These are phyloP conservation scores for Darksidea phi DNA, from an alignment of 495 filamentous ascomycete species.

Conservation along the genomic window DNA sequence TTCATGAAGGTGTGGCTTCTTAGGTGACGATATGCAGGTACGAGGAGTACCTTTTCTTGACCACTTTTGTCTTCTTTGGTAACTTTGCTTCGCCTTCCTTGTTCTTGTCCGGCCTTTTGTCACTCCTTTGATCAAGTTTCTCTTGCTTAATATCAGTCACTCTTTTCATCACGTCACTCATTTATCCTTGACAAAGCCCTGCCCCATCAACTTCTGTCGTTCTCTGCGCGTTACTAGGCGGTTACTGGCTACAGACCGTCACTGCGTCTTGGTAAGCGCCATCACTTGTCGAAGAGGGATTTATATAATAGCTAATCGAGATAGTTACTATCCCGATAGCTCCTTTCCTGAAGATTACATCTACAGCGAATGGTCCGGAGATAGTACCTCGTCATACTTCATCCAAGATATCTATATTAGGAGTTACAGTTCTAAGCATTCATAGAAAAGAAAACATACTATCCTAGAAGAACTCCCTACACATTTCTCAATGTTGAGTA, in stretches of 20 bases:
- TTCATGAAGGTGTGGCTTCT: neutral
- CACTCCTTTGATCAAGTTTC: slow-evolving; percentile 1
- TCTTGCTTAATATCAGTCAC: too few relatives aligned
- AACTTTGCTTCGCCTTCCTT: neutral
- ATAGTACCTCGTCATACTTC: slow-evolving; percentile 13
- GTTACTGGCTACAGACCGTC: slow-evolving; percentile 1
- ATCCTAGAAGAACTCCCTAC: too few relatives aligned
- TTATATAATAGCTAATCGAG: neutral
- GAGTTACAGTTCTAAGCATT: too few relatives aligned
- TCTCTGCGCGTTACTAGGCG: slow-evolving; percentile 24
- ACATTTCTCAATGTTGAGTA: too few relatives aligned
- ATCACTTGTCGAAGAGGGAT: neutral
- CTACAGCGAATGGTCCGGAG: slow-evolving; percentile 17
- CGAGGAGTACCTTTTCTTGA: slow-evolving; percentile 1
- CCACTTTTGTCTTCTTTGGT: neutral
- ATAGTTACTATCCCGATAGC: slow-evolving; percentile 29
- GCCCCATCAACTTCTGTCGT: slow-evolving; percentile 23
- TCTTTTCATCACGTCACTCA: slow-evolving; percentile 17
- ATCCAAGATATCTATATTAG: neutral
- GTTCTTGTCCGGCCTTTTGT: slow-evolving; percentile 5
- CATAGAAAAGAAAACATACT: too few relatives aligned
- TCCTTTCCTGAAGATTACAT: slow-evolving; percentile 21
- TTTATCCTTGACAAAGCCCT: slow-evolving; percentile 8
- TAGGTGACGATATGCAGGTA: slow-evolving; percentile 12
- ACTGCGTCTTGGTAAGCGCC: slow-evolving; percentile 20